Conservation (phyloP, 805 yeast species). For the Schizosaccharomyces japonicus region DNA sequence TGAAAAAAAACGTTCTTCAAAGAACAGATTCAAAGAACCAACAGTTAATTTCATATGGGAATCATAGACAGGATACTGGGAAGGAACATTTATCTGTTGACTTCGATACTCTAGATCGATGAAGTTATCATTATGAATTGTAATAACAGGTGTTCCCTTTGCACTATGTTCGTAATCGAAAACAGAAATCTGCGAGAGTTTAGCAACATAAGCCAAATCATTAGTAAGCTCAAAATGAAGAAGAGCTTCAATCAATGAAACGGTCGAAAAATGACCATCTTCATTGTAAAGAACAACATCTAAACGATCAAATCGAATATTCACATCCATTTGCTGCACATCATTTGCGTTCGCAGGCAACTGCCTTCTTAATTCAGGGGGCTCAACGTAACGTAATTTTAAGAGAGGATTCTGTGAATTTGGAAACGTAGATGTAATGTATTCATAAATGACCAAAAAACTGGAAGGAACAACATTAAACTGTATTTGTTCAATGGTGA, state of each 20-base stretch:
- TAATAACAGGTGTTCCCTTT: conserved; percentile 20
- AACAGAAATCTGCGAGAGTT: too few relatives aligned
- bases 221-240: background rate
- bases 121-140: conserved; percentile 57
- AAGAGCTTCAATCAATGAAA: background rate
- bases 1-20: conserved; percentile 58
- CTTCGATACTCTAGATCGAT: conserved; percentile 74
- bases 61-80: conserved; percentile 24
- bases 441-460: background rate
- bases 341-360: too few relatives aligned
- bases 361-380: too few relatives aligned
- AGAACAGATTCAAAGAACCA: conserved; percentile 52
- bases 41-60: conserved; percentile 39
- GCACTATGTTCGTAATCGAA: too few relatives aligned
- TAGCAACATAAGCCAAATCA: too few relatives aligned
- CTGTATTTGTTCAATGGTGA: conserved; percentile 56
- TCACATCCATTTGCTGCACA: background rate
- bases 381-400: too few relatives aligned
- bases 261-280: background rate
- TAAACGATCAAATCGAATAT: background rate
- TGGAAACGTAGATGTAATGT: background rate
- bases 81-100: conserved; percentile 39
- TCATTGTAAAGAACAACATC: background rate
- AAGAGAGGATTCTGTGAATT: too few relatives aligned
- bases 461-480: conserved; percentile 17